Conservation (phyloP, 208 protist genomes). For the Crithidia brevicula region DNA sequence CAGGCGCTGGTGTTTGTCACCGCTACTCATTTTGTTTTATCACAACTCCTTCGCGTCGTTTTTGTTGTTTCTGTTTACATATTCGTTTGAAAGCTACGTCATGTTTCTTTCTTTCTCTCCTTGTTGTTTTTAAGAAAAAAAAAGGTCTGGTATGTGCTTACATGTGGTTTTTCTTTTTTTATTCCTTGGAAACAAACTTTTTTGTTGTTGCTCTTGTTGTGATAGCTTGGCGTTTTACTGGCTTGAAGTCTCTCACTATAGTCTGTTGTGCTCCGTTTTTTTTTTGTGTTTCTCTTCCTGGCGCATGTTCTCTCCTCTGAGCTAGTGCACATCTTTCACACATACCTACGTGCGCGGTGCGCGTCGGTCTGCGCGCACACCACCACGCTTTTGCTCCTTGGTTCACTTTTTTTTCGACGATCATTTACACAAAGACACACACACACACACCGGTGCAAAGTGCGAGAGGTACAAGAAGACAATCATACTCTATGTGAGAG, state of each 20-base stretch:
- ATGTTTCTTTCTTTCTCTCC: not conserved
- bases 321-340: too few species aligned
- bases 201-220: not conserved
- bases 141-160: not conserved
- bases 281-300: not conserved
- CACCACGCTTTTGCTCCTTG: not conserved
- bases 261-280: not conserved
- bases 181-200: not conserved
- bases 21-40: too few species aligned
- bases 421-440: not conserved
- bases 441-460: not conserved
- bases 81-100: too few species aligned
- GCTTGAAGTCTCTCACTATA: not conserved
- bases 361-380: not conserved
- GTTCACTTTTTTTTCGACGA: not conserved
- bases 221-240: not conserved
- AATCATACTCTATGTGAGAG: not conserved
- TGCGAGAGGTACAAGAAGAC: not conserved
- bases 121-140: not conserved
- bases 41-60: too few species aligned
- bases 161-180: conserved; percentile 4
- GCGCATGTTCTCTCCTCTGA: not conserved
- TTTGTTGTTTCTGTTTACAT: conserved; percentile 3
- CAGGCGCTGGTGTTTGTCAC: too few species aligned
- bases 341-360: too few species aligned